Conservation (phyloP, 1,284 basidiomycete genomes). For the Laetiporus sulphureus region DNA sequence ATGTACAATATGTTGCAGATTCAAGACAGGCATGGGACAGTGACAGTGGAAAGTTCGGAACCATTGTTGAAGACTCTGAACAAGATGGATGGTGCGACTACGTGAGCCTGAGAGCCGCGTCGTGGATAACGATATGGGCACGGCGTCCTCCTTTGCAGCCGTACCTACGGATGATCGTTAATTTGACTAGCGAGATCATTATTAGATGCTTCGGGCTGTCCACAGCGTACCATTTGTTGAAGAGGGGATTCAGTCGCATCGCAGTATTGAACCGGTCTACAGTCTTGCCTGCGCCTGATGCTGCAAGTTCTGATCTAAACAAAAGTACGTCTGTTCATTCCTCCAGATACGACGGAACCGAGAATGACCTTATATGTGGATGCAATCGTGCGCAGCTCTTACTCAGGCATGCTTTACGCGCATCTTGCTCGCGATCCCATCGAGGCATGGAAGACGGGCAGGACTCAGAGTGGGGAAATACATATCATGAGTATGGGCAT, state of each 20-base stretch:
- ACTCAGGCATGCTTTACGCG: constrained; percentile 63
- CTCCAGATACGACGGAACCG: neutral
- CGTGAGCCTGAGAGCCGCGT: too few species aligned
- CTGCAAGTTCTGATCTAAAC: constrained; percentile 80
- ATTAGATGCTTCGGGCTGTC: constrained; percentile 82
- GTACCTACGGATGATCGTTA: too few species aligned
- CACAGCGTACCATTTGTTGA: constrained; percentile 68
- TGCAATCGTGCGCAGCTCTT: constrained; percentile 65
- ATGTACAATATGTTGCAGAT: too few species aligned
- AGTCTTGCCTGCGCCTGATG: constrained; percentile 67
- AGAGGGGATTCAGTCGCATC: constrained; percentile 57
- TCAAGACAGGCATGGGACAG: too few species aligned
- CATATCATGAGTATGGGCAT: constrained; percentile 70
- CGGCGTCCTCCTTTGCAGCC: too few species aligned
- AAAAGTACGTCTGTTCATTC: constrained; percentile 44
- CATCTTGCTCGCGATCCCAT: constrained; percentile 70
- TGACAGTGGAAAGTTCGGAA: too few species aligned
- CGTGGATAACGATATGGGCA: too few species aligned
- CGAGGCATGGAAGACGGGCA: constrained; percentile 54
- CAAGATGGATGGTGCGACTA: too few species aligned
- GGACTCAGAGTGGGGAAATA: constrained; percentile 65
- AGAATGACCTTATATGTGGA: too few species aligned
- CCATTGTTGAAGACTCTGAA: too few species aligned
- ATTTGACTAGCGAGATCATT: too few species aligned
- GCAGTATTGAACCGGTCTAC: constrained; percentile 67